phyloP scores from a whole-genome alignment of 768 basidiomycete species.

The Termitomyces heimii region DNA sequence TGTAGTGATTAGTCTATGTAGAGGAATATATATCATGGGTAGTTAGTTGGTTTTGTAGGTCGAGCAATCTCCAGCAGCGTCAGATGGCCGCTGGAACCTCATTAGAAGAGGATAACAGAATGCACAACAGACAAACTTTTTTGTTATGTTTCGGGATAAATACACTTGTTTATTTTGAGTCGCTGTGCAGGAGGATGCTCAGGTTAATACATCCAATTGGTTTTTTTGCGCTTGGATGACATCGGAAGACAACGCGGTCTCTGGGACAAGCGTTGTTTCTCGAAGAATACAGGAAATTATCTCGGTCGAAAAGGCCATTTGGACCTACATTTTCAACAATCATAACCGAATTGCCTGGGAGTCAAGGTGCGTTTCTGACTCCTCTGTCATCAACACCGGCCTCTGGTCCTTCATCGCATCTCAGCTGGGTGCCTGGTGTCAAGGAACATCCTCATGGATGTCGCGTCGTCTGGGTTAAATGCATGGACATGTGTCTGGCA shows the following conservation, averaged over 20 bases:
- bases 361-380: too few species aligned
- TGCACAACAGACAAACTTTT: conserved; percentile 6
- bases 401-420: too few species aligned
- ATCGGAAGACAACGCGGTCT: too few species aligned
- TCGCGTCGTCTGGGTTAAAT: too few species aligned
- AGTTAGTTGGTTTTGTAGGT: conserved; percentile 2
- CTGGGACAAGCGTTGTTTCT: neutral
- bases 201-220: too few species aligned
- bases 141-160: conserved; percentile 59
- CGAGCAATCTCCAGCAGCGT: conserved; percentile 4
- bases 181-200: conserved; percentile 25
- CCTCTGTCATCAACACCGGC: too few species aligned
- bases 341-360: too few species aligned
- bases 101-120: neutral
- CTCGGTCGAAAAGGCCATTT: neutral
- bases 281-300: neutral
- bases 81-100: conserved; percentile 10
- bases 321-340: neutral
- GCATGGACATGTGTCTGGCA: too few species aligned
- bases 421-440: too few species aligned
- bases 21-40: neutral
- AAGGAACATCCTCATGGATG: too few species aligned
- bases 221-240: too few species aligned
- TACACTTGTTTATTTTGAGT: conserved; percentile 36
- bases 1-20: neutral